Percentiles rank a stretch among this genome's conserved stretches.
Evolutionary conservation across 2,329 filamentous ascomycete species (phyloP).

Genomic region (Periconia sp.): DNA sequence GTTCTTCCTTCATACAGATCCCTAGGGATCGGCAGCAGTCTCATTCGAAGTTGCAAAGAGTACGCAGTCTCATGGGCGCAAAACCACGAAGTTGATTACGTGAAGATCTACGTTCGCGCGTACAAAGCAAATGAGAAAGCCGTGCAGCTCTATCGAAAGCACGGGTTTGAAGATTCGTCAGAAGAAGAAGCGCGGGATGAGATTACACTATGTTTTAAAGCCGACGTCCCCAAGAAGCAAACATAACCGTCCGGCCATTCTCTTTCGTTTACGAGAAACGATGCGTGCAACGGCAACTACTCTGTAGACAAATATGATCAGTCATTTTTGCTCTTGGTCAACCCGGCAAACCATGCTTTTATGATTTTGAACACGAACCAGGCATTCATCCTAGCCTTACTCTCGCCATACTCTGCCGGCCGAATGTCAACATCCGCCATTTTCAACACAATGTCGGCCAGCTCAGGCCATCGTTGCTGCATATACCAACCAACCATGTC

Average conservation of each 20-base stretch:
- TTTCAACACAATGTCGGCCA: slow-evolving; percentile 36
- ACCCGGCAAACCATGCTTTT: no score
- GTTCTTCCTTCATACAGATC: not conserved
- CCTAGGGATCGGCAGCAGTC: not conserved
- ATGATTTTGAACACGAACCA: no score
- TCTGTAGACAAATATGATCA: no score
- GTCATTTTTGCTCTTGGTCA: no score
- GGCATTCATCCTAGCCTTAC: not conserved
- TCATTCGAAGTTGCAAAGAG: not conserved
- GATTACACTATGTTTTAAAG: not conserved
- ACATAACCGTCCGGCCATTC: no score
- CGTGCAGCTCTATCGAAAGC: not conserved
- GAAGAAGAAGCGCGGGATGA: not conserved
- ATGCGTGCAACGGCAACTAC: no score
- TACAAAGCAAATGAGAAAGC: not conserved
- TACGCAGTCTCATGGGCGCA: not conserved
- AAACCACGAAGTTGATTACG: not conserved
- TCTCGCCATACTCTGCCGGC: slow-evolving; percentile 22
- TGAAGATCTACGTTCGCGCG: not conserved
- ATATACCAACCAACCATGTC: slow-evolving; percentile 21
- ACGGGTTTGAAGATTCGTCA: not conserved
- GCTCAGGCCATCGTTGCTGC: slow-evolving; percentile 15
- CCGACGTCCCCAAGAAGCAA: not conserved
- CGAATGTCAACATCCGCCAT: slow-evolving; percentile 39
- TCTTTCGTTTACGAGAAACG: no score